Percentiles rank a stretch among this genome's conserved stretches.
Evolutionary conservation across 208 protist genomes (phyloP).

Genomic region (Wallacemonas sp.): DNA sequence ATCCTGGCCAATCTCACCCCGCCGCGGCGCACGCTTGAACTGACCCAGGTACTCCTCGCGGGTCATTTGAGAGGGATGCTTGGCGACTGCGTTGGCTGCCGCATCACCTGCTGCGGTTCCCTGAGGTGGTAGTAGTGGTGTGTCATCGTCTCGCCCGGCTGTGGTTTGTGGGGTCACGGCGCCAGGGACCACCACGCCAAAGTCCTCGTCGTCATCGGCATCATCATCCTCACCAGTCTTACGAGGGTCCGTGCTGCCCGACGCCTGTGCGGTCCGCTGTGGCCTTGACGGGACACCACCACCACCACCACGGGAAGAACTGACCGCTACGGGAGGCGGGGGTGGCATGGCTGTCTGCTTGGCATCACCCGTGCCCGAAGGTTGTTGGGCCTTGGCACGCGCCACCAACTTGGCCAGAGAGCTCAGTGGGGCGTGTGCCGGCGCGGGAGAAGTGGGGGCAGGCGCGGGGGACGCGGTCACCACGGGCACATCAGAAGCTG

Average conservation of each 20-base stretch:
- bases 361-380: too few species aligned
- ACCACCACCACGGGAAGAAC: too few species aligned
- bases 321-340: too few species aligned
- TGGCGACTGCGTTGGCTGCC: too few species aligned
- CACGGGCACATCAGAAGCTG: background rate
- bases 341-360: too few species aligned
- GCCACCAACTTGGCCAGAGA: slow-evolving; percentile 54
- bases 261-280: background rate
- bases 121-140: too few species aligned
- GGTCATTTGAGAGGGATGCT: slow-evolving; percentile 91
- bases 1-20: slow-evolving; percentile 83
- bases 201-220: slow-evolving; percentile 48
- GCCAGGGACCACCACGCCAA: slow-evolving; percentile 33
- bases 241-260: too few species aligned
- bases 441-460: background rate
- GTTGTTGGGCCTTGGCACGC: slow-evolving; percentile 46
- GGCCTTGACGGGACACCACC: too few species aligned
- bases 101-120: too few species aligned
- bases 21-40: slow-evolving; percentile 86
- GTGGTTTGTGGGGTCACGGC: background rate
- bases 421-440: slow-evolving; percentile 24
- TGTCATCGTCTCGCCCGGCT: too few species aligned
- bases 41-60: slow-evolving; percentile 84
- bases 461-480: background rate
- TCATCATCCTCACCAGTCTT: background rate